Evolutionary conservation across 108 stramenopile genomes (phyloP), one percentile per base, ranked within the genome.

Genomic region (Skeletonema costatum): DNA sequence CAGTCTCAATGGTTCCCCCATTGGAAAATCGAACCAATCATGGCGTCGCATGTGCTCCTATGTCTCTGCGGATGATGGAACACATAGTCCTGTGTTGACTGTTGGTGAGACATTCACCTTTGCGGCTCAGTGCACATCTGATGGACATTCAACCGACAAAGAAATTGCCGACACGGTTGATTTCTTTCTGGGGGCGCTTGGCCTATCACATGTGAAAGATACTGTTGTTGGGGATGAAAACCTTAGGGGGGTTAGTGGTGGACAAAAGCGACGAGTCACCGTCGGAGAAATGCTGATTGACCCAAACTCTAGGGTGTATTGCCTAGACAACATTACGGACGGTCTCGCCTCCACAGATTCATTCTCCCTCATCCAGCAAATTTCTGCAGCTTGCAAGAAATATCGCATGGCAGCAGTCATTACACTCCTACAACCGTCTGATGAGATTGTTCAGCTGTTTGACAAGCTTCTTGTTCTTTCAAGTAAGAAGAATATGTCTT

Each of bases 181-280:
- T 10, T 25, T 14, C 9, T 42, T 87, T 42, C 16, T 84, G 42
- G 66, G 62, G 8, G 48, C 50, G 0, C 76, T 95, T 35, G 94
- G 89, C 25, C 79, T 97, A 42, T 56, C 48, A 30, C 85, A 84
- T 36, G 82, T 95, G 5, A 63, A 61, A 44, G 86, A 93, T 69
- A 83, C 86, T 9, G 78, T 89, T 4, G 90, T 96, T 44, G 91
- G 92, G 6, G 93, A 90, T 60, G 86, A 87, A 44, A 80, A 86
- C 35, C 65, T 66, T n/a, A 33, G 90, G 4, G 92, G 92, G 29
- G 63, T 91, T n/a, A 76, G 62, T 66, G 89, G 82, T 60, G 90
- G 80, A 11, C 88, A 91, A 63, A 82, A 84, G 33, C 83, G 86
- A 38, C 86, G 87, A 13, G 83, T 85, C 0, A 85, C 83, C 31